Base-by-base conservation (phyloP, 2,329 filamentous ascomycete genomes). In the Aspergillus novoparasiticus region DNA sequence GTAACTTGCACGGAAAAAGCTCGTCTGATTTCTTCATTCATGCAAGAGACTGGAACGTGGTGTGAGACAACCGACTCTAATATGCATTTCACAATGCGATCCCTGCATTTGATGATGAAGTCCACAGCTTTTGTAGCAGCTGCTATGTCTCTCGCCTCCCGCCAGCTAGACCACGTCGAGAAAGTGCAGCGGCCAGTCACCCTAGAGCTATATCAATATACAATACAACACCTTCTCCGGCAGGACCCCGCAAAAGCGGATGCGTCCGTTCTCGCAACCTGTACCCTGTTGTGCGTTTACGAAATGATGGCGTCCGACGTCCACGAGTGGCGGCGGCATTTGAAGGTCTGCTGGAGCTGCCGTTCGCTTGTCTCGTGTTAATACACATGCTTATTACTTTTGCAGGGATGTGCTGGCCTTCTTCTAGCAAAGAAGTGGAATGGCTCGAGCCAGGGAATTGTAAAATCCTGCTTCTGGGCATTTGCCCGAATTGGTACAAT, bases 271-370 rank as follows among this genome's bases (percentile, higher is more conserved):
- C 45, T 67, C 41, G 65, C 65, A 14, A 64, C 65, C 32, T 67
- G 65, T 34, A 67, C 63, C 21, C 57, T 67, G 11, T 57, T 67
- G 8, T 67, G 65, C 26, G 65, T 67, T 1, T 67, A 67, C 34
- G 65, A 67, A 45, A 67, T 67, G 65, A 67, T 67, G 65, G 65
- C 65, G 26, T 65, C 63, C 12, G 28, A 43, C 4, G 63, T 65
- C 11, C 28, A 57, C 14, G 65, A 67, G 57, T 67, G 65, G 65
- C 58, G 65, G 14, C 63, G 65, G 4, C 65, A 67, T 30, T 59
- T 67, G 28, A 64, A 65, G 59, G 62, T 61, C 6, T 32, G 36
- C 34, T 14, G n/a, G 21, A 14, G n/a, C 14, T 48, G 23, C 12
- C 5, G 1, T 28, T 9, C 23, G 21, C 23, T 8, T 28, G 11